Base-by-base conservation (phyloP, 345 rosid species). In the Eucalyptus sp. region DNA sequence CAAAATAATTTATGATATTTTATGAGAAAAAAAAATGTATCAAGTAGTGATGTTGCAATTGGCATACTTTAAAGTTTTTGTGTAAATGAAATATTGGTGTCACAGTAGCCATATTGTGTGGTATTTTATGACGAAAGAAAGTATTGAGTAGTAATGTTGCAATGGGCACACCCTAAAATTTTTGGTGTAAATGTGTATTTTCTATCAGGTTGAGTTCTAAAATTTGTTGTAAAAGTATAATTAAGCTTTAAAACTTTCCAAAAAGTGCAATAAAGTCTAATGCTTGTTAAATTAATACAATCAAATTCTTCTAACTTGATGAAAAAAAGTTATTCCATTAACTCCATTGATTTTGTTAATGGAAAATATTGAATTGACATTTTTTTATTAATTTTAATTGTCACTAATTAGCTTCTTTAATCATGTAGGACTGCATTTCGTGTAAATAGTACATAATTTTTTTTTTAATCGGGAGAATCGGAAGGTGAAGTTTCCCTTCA, bases 221-320 rank as follows among this genome's bases (percentile, higher is more conserved):
- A 52, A 52, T 7, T 52, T 52, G 4, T 52, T 31, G 22, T 10
- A 3, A 66, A 31, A 66, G 22, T 7, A 31, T 9, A 66, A 66
- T 15, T 7, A 15, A n/a, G 20, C 33, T 17, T 4, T 31, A 31
- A 66, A n/a, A 15, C 3, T 31, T 15, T 31, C 22, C 7, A 66
- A 66, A 66, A 66, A 66, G 22, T 31, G 2, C 2, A 66, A 31
- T 66, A 7, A 7, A 31, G 22, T 66, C 11, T 31, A 66, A 66
- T 15, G 18, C 79, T 31, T 31, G 11, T 31, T 4, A n/a, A 66
- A n/a, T 66, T 66, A 15, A 17, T 16, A 18, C 11, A 31, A 31
- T 31, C 22, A 66, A 66, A 18, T 31, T 3, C 3, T 16, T 16
- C 0, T 3, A 5, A n/a, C n/a, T n/a, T n/a, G n/a, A n/a, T n/a